A percentile compares a stretch with the other conserved stretches of the same genome.
These are phyloP conservation scores for Cymbidium sinense DNA, from an alignment of 106 monocot species.

Conservation along the genomic window DNA sequence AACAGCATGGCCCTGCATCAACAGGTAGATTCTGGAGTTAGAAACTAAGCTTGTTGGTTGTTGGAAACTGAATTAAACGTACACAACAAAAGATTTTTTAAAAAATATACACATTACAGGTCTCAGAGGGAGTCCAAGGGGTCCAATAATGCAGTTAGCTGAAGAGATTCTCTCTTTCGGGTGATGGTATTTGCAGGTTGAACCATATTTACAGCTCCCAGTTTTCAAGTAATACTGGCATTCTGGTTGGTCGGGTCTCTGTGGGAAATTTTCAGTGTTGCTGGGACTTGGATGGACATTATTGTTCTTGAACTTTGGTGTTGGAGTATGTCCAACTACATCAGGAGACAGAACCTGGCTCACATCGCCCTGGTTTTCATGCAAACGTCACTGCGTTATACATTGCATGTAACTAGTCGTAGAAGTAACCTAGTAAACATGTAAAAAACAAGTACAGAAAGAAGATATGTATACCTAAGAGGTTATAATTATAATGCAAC, in stretches of 20 bases:
- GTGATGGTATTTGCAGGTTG: conserved; percentile 78
- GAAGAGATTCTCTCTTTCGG: conserved; percentile 40
- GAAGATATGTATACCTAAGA: no score
- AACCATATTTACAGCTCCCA: conserved; percentile 68
- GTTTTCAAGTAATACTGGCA: conserved; percentile 74
- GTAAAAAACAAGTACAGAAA: no score
- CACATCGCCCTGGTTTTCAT: conserved; percentile 22
- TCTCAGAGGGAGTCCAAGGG: conserved; percentile 68
- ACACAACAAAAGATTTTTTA: background rate
- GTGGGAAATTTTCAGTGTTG: conserved; percentile 25
- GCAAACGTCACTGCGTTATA: background rate
- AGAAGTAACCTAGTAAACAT: no score
- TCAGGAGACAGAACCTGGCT: conserved; percentile 27
- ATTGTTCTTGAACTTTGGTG: conserved; percentile 23
- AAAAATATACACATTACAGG: conserved; percentile 33
- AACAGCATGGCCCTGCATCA: conserved; percentile 39
- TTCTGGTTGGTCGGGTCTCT: conserved; percentile 70
- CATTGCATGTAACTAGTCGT: background rate
- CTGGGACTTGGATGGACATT: conserved; percentile 21
- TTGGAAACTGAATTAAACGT: background rate
- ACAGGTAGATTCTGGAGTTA: conserved; percentile 1
- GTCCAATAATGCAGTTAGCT: conserved; percentile 29
- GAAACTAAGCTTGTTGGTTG: background rate
- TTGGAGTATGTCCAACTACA: conserved; percentile 15
- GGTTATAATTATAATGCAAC: no score